Evolutionary conservation across 495 filamentous ascomycete species (phyloP), one percentile per base, ranked within the genome.

Genomic region (Trichoderma virens): DNA sequence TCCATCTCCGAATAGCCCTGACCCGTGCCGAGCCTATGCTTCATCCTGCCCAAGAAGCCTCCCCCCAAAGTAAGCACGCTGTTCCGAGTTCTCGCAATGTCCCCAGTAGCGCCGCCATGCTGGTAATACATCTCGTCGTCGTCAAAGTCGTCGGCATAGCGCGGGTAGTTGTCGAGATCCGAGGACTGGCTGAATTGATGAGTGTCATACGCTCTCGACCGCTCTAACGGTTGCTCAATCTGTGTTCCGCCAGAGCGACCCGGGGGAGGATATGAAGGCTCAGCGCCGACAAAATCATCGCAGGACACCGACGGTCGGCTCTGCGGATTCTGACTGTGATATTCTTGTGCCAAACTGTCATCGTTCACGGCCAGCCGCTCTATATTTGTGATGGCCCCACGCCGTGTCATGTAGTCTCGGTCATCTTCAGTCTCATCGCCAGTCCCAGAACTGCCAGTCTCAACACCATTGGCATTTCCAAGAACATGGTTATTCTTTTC

Each of bases 1-100:
- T 99, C 93, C 95, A 99, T 98, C 73, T 97, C 95, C 61, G 92
- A 95, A 76, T 98, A 97, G 56, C 94, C 87, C 62, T 90, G 86
- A 11, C 84, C 87, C 90, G 96, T 95, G 59, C 94, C 94, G 62
- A 98, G 78, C 85, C 90, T 92, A 75, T 87, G 88, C 76, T 95
- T 98, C 13, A 90, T 89, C 68, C 81, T 86, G 14, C 93, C 95
- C 71, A 95, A 80, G 38, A 97, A 74, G 8, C 93, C 91, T 65
- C 94, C 92, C 59, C 93, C 92, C 72, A 97, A 73, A 61, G 88
- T 86, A 62, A 97, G 78, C 31, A 96, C 86, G 71, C 92, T 97
- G 68, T 96, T 96, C 62, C 95, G 83, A 68, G 91, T 87, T 69
- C 86, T 83, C 62, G 86, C 78, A 65, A 71, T 75, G 62, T 84